Evolutionary conservation across 306 rosid genomes (phyloP).

Genomic region (Acacia confusa): DNA sequence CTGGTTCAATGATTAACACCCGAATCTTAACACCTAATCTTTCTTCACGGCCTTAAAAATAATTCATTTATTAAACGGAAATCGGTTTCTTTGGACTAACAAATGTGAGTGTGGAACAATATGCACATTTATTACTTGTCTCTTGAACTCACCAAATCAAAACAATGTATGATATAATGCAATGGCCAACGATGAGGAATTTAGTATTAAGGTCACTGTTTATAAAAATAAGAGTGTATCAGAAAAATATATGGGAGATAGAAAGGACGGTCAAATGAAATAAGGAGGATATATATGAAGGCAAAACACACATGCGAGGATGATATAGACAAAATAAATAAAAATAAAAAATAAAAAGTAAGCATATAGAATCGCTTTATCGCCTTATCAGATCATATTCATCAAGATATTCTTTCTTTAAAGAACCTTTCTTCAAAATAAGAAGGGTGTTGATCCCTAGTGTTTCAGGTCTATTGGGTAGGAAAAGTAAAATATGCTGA

Average conservation of each 20-base stretch:
- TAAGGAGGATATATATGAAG: constrained; percentile 27
- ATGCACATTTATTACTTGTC: no score
- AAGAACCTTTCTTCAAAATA: constrained; percentile 36
- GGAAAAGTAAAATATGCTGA: background rate
- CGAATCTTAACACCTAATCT: no score
- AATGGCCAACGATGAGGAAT: background rate
- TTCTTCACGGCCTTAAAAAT: no score
- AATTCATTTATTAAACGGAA: no score
- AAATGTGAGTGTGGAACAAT: no score
- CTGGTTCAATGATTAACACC: no score
- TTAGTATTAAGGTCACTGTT: constrained; percentile 7
- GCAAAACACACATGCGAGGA: constrained; percentile 34
- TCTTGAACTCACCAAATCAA: no score
- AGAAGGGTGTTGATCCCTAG: background rate
- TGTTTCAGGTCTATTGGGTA: background rate
- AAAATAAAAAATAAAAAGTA: constrained; percentile 38
- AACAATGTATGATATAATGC: background rate
- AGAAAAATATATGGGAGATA: constrained; percentile 7
- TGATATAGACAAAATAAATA: constrained; percentile 5
- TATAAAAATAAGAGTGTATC: background rate
- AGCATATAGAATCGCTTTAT: constrained; percentile 4
- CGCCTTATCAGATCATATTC: constrained; percentile 30
- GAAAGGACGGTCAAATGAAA: constrained; percentile 36
- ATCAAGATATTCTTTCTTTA: constrained; percentile 27
- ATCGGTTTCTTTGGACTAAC: no score